Base-by-base conservation (phyloP, 2,329 filamentous ascomycete genomes). In the Grosmannia serpens region DNA sequence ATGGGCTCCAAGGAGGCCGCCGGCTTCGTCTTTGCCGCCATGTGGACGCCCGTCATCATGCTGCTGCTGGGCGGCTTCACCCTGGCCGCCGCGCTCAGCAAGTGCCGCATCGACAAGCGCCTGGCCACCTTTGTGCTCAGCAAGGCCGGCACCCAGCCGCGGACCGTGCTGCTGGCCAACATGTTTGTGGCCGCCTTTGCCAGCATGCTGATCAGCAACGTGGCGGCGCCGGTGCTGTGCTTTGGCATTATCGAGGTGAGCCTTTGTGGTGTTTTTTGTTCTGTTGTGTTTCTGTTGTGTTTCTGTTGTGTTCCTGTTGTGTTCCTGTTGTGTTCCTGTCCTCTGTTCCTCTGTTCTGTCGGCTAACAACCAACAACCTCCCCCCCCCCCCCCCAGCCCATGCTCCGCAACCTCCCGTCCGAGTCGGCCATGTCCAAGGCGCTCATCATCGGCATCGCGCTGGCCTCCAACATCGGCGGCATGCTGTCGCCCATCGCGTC, bases 1-100 rank as follows among this genome's bases (percentile, higher is more conserved):
- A 78, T 99, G 8, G 80, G 81, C n/a, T 83, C 91, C 3, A 91
- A 91, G 69, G 80, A 84, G 50, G 91, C 94, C 0, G 89, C 92
- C 0, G 78, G 82, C 31, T 92, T 88, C 67, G 87, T 96, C 59
- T 97, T 99, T 67, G 80, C 90, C 5, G 87, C 94, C 29, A 99
- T 99, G 94, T 99, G 94, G 94, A 96, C 92, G 4, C 92, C 94
- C 0, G 94, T 99, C 58, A 99, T 99, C 65, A 97, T 99, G 94
- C 83, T 99, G 20, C 78, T 99, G 26, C 84, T 99, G 0, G 94
- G 94, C 65, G 94, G 94, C 35, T 99, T 99, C 68, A 96, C 94
- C 2, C 86, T 99, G 57, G 94, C 94, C 11, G 94, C 94, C 0
- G 95, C 94, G 0, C 74, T 99, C 58, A 96, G 91, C 54, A 99